Percentiles rank a stretch among this genome's conserved stretches.
Evolutionary conservation across 2,329 filamentous ascomycete species (phyloP).

Genomic region (Trichoderma arundinaceum): DNA sequence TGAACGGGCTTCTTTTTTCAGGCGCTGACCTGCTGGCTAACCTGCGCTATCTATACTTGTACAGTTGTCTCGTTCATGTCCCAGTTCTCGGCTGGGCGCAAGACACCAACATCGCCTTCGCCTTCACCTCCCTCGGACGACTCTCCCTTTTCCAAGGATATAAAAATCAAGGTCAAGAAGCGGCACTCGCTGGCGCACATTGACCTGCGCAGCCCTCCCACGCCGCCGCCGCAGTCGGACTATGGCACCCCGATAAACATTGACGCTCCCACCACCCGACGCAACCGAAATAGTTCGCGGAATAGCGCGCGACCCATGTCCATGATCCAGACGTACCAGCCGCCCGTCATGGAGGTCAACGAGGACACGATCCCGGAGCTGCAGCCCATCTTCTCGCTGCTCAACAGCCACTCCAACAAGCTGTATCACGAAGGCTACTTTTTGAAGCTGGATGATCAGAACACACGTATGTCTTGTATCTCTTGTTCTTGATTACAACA

Average conservation of each 20-base stretch:
- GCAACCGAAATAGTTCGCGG: conserved; percentile 51
- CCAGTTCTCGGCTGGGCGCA: conserved; percentile 66
- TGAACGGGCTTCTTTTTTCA: conserved; percentile 2
- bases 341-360: conserved; percentile 82
- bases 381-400: conserved; percentile 88
- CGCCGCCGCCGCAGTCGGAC: conserved; percentile 49
- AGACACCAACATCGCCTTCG: conserved; percentile 53
- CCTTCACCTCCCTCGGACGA: conserved; percentile 53
- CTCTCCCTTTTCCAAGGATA: conserved; percentile 42
- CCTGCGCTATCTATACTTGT: background rate
- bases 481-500: too few relatives aligned
- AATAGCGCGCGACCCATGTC: conserved; percentile 75
- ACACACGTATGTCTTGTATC: conserved; percentile 69
- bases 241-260: conserved; percentile 53
- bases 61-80: conserved; percentile 89
- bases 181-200: conserved; percentile 47
- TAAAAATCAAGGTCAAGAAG: conserved; percentile 39
- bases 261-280: conserved; percentile 53
- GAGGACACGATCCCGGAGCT: conserved; percentile 90
- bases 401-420: conserved; percentile 96
- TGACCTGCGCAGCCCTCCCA: conserved; percentile 47
- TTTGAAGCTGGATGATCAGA: conserved; percentile 92
- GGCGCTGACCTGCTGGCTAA: conserved; percentile 20
- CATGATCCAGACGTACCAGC: conserved; percentile 84
- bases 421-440: conserved; percentile 98